Evolutionary conservation across 306 rosid species (phyloP), one percentile per base, ranked within the genome.

Genomic region (Quercus aquifolioides): DNA sequence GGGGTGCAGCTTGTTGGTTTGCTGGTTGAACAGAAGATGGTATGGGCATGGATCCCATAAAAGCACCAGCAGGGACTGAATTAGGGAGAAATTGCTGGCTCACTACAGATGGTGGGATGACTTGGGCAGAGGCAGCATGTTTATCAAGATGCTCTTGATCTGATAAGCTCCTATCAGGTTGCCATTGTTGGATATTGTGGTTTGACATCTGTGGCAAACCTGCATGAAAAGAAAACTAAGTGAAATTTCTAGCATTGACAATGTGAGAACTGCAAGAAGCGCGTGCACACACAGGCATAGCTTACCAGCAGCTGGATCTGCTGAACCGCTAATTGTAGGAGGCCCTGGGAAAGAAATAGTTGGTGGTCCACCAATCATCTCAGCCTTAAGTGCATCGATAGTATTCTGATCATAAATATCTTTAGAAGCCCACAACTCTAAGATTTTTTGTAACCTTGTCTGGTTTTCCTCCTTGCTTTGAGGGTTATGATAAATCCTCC

Each of bases 371-470:
- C 90, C 88, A 74, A 88, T 80, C 97, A 95, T 95, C 83, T 93
- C 98, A 78, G 84, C 81, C 89, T 91, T 91, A 60, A 93, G 82
- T 55, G 78, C 78, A 51, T 85, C 84, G 73, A 95, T 95, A 76
- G 94, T 83, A 67, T 90, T 94, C 81, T 82, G 98, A 84, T 95
- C 97, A 52, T 78, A 95, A 60, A 95, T 88, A 68, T 83, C 92
- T 72, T 91, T 91, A 80, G 98, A 91, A 63, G 92, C 88, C 98
- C 99, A 95, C 79, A 95, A 90, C 91, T 95, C 98, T 65, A 95
- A 89, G 87, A 95, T 90, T 74, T 93, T 94, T 77, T 91, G 93
- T 85, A 95, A 82, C 85, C 93, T 88, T 83, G 89, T 82, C 85
- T 87, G 90, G 83, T 87, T 91, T 80, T 95, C 99, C 75, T 95